These are phyloP conservation scores for Gaultheria prostrata DNA, from an alignment of 148 eudicot species.

Conservation along the genomic window DNA sequence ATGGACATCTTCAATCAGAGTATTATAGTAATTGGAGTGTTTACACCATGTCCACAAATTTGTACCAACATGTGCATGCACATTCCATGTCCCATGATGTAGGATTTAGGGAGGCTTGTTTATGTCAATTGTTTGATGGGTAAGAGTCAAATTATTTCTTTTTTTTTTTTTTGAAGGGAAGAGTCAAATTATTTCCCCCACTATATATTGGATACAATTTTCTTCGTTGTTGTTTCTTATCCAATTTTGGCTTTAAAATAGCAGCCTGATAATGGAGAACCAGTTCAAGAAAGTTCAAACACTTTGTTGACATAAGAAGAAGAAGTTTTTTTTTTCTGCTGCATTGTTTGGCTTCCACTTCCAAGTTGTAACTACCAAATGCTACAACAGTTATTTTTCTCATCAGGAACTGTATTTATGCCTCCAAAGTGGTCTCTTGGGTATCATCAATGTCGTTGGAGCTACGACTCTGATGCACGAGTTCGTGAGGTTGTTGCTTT, in stretches of 20 bases:
- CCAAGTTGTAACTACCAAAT: neutral
- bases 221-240: neutral
- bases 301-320: neutral
- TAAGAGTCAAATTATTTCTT: neutral
- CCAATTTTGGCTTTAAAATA: neutral
- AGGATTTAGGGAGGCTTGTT: neutral
- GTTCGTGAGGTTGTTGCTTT: conserved; percentile 75
- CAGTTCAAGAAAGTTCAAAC: neutral
- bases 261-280: neutral
- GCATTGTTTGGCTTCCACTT: neutral
- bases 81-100: neutral
- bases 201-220: neutral
- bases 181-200: neutral
- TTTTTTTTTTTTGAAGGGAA: too few species aligned
- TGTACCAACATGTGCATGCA: neutral
- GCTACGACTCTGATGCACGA: conserved; percentile 75
- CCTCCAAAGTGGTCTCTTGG: conserved; percentile 99
- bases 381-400: conserved; percentile 6
- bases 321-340: neutral
- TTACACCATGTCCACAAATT: neutral
- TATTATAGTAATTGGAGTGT: neutral
- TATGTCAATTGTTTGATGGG: neutral
- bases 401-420: conserved; percentile 85
- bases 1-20: neutral
- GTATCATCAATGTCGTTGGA: conserved; percentile 98